phyloP scores from a whole-genome alignment of 495 filamentous ascomycete species.

The Eremomyces bilateralis region DNA sequence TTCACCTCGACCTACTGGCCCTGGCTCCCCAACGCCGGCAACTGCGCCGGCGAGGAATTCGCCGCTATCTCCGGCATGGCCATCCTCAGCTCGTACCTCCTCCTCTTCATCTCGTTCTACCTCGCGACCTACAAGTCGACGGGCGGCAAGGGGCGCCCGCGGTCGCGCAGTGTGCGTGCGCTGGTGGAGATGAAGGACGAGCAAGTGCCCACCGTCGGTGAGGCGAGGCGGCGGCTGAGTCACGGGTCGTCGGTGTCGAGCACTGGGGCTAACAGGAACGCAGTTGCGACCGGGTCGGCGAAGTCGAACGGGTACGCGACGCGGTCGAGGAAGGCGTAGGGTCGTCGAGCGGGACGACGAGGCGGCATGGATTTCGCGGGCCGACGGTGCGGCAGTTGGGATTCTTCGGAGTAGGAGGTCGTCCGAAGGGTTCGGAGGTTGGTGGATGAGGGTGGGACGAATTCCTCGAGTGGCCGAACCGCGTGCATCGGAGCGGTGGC shows the following conservation, averaged over 20 bases:
- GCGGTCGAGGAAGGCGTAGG: conserved; percentile 12
- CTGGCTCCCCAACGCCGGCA: conserved; percentile 57
- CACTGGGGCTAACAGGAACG: background rate
- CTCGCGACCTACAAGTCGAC: conserved; percentile 85
- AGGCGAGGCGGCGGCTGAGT: conserved; percentile 16
- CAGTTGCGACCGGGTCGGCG: background rate
- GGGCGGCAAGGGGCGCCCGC: conserved; percentile 12
- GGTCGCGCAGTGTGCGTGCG: conserved; percentile 18
- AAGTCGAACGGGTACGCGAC: conserved; percentile 9
- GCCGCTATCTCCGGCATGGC: conserved; percentile 84
- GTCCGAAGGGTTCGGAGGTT: too few species aligned
- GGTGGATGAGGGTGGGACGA: too few species aligned
- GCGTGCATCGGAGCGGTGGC: too few species aligned
- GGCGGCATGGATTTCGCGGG: too few species aligned
- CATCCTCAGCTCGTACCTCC: conserved; percentile 78
- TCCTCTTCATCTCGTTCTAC: conserved; percentile 99
- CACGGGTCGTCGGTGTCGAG: conserved; percentile 6
- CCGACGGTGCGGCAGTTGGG: too few species aligned
- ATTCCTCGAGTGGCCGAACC: too few species aligned
- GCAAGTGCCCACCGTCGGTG: conserved; percentile 21
- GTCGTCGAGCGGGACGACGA: too few species aligned
- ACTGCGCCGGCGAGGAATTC: conserved; percentile 92
- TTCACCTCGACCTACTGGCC: conserved; percentile 73
- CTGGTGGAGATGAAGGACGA: conserved; percentile 25
- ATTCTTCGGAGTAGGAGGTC: too few species aligned